Conservation (phyloP, 306 rosid genomes). For the Hippophae tibetana region DNA sequence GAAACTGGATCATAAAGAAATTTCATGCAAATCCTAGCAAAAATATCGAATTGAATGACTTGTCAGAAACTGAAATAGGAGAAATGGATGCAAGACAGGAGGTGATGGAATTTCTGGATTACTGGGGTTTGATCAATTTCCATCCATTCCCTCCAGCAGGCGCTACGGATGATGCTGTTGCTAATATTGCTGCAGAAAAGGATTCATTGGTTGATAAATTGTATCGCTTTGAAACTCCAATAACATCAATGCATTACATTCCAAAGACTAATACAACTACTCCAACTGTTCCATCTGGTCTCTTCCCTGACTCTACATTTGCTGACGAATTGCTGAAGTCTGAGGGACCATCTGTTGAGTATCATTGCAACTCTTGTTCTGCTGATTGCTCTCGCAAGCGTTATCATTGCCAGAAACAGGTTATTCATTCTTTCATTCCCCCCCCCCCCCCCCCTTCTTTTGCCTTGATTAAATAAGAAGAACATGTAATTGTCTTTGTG, state of each 20-base stretch:
- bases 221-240: slow-evolving; percentile 63
- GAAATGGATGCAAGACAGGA: slow-evolving; percentile 69
- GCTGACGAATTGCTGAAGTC: slow-evolving; percentile 67
- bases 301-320: slow-evolving; percentile 67
- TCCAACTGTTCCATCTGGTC: slow-evolving; percentile 50
- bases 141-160: slow-evolving; percentile 59
- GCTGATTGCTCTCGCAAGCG: slow-evolving; percentile 97
- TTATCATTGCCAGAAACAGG: slow-evolving; percentile 99
- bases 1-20: slow-evolving; percentile 69
- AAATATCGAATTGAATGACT: slow-evolving; percentile 56
- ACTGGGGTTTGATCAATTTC: slow-evolving; percentile 93
- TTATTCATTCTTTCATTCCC: slow-evolving; percentile 9
- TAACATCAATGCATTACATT: slow-evolving; percentile 33
- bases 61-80: slow-evolving; percentile 67
- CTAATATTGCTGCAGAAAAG: slow-evolving; percentile 35
- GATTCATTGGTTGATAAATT: slow-evolving; percentile 56
- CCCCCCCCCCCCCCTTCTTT: too few species aligned
- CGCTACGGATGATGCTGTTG: slow-evolving; percentile 30
- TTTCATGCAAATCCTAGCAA: slow-evolving; percentile 48
- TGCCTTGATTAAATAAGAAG: neutral
- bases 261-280: slow-evolving; percentile 40
- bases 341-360: slow-evolving; percentile 85
- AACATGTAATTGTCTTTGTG: slow-evolving; percentile 1
- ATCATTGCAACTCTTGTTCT: slow-evolving; percentile 93
- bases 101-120: slow-evolving; percentile 73